Percentiles rank a stretch among this genome's conserved stretches.
These are phyloP conservation scores for Sarocladium oryzae DNA, from an alignment of 2,329 filamentous ascomycete species.

Conservation along the genomic window DNA sequence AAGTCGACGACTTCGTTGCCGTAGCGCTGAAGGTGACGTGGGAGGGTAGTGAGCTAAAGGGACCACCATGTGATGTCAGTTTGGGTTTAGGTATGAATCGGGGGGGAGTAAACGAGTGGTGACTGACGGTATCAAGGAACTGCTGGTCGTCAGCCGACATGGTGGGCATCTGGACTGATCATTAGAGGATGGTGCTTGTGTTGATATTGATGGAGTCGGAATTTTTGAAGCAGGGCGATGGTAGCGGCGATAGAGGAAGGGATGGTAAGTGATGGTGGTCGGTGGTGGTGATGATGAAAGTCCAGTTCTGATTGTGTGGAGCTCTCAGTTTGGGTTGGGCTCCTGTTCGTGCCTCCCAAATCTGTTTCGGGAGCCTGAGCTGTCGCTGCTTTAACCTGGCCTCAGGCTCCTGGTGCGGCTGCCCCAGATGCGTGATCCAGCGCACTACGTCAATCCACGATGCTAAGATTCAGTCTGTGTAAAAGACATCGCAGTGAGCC, in stretches of 20 bases:
- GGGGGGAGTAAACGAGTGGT: neutral
- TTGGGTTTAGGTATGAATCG: neutral
- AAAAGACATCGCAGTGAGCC: too few species aligned
- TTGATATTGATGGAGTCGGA: neutral
- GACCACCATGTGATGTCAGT: neutral
- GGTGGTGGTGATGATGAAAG: slow-evolving; percentile 9
- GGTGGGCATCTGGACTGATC: slow-evolving; percentile 21
- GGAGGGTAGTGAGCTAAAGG: slow-evolving; percentile 47
- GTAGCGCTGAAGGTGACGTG: slow-evolving; percentile 62
- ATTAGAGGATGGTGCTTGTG: neutral
- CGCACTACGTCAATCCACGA: too few species aligned
- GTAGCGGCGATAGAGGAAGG: neutral
- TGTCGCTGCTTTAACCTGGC: too few species aligned
- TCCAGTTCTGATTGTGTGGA: slow-evolving; percentile 1
- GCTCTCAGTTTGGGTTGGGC: too few species aligned
- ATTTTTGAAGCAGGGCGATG: neutral
- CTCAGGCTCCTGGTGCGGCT: too few species aligned
- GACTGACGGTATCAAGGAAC: slow-evolving; percentile 67
- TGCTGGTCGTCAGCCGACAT: slow-evolving; percentile 79
- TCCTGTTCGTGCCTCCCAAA: too few species aligned
- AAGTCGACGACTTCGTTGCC: slow-evolving; percentile 69
- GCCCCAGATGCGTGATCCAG: too few species aligned
- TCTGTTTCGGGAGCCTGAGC: too few species aligned
- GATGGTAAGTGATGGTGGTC: slow-evolving; percentile 5
- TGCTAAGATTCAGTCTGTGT: too few species aligned